phyloP scores from a whole-genome alignment of 495 filamentous ascomycete genomes.

The Trichocladium uniseriatum region DNA sequence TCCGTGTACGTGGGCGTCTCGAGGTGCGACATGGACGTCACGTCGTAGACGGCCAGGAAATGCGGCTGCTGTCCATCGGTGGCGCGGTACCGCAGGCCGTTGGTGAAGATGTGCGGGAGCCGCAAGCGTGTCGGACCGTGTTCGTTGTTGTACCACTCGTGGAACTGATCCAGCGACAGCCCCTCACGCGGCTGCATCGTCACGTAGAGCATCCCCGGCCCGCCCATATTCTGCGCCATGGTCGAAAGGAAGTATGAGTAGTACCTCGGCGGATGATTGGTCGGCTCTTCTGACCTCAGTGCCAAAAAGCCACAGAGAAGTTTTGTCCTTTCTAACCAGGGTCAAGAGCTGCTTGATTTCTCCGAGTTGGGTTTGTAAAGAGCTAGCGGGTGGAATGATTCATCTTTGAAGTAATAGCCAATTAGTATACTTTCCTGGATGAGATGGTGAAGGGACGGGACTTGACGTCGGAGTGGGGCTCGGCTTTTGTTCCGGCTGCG shows the following conservation, averaged over 20 bases:
- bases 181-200: conserved; percentile 63
- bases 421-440: no score
- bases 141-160: conserved; percentile 89
- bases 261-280: neutral
- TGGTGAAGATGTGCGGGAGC: conserved; percentile 56
- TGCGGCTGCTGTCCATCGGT: conserved; percentile 51
- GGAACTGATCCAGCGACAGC: conserved; percentile 60
- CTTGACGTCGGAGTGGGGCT: conserved; percentile 11
- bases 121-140: conserved; percentile 71
- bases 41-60: conserved; percentile 73
- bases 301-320: no score
- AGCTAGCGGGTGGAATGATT: no score
- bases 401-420: no score
- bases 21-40: conserved; percentile 61
- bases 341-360: no score
- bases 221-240: conserved; percentile 5
- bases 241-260: neutral
- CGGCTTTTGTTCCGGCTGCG: conserved; percentile 22
- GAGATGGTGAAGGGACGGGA: no score
- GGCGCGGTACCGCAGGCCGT: conserved; percentile 70
- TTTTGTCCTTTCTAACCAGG: no score
- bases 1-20: conserved; percentile 56
- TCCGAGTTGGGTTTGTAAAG: no score
- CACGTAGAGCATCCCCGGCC: conserved; percentile 62
- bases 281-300: no score